Evolutionary conservation across 768 basidiomycete species (phyloP).

Genomic region (Lentinus tigrinus): DNA sequence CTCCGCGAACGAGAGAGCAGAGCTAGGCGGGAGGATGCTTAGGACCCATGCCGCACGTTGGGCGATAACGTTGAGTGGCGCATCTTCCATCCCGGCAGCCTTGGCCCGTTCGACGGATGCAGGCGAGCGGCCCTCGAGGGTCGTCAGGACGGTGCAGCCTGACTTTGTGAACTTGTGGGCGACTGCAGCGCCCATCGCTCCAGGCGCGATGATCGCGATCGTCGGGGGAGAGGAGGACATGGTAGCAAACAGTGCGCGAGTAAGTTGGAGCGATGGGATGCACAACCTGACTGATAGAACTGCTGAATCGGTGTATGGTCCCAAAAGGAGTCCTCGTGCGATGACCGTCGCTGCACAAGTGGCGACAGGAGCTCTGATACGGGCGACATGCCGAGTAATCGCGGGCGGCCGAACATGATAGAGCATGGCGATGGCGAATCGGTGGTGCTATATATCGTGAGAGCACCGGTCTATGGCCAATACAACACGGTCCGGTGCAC

Average conservation of each 20-base stretch:
- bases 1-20: conserved; percentile 45
- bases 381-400: too few species aligned
- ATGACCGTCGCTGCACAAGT: too few species aligned
- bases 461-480: too few species aligned
- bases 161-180: conserved; percentile 43
- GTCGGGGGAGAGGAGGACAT: conserved; percentile 18
- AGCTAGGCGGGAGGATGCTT: conserved; percentile 58
- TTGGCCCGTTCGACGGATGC: conserved; percentile 47
- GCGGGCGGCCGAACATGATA: too few species aligned
- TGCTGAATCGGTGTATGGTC: too few species aligned
- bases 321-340: too few species aligned
- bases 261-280: too few species aligned
- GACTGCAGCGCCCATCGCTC: conserved; percentile 61
- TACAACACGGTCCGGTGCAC: too few species aligned
- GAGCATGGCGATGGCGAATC: too few species aligned
- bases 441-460: too few species aligned
- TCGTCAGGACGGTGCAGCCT: conserved; percentile 56
- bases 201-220: conserved; percentile 52
- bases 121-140: conserved; percentile 52
- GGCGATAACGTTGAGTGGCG: conserved; percentile 37
- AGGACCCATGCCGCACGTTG: conserved; percentile 45
- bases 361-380: too few species aligned
- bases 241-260: not conserved
- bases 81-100: conserved; percentile 50
- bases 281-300: too few species aligned